A percentile compares a stretch with the other conserved stretches of the same genome.
phyloP scores from a whole-genome alignment of 2,329 filamentous ascomycete species.

The Trichoderma lentiforme region DNA sequence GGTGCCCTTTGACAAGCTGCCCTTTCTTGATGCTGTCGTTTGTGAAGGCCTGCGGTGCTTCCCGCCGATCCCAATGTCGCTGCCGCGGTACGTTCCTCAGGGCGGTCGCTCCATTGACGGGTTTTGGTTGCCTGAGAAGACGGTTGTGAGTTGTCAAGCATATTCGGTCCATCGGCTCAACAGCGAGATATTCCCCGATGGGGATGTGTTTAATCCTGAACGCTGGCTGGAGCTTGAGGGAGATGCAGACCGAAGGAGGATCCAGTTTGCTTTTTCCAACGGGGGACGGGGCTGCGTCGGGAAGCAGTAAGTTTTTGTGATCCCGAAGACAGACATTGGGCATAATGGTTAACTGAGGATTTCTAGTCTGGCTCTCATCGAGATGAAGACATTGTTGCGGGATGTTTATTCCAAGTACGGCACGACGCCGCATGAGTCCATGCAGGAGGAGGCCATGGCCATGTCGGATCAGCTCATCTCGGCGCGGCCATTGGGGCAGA shows the following conservation, averaged over 20 bases:
- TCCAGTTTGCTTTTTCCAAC: constrained; percentile 64
- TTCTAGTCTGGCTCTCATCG: constrained; percentile 54
- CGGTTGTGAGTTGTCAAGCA: constrained; percentile 59
- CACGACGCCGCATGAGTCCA: constrained; percentile 53
- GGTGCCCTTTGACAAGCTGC: constrained; percentile 46
- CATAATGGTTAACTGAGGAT: no score
- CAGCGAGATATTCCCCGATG: constrained; percentile 68
- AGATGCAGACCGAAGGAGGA: constrained; percentile 63
- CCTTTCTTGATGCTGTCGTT: constrained; percentile 61
- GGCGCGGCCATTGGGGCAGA: constrained; percentile 57
- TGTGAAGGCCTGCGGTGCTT: constrained; percentile 61
- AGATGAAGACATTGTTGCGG: constrained; percentile 65
- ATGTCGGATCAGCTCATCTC: constrained; percentile 68
- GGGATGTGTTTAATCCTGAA: constrained; percentile 74
- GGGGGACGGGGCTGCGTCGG: constrained; percentile 65
- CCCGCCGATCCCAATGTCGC: constrained; percentile 63
- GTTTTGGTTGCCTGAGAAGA: constrained; percentile 49
- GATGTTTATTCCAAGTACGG: constrained; percentile 58
- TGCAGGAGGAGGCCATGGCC: constrained; percentile 56
- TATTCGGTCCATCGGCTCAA: constrained; percentile 59
- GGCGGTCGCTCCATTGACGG: constrained; percentile 56
- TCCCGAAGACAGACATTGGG: no score
- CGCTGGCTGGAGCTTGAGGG: constrained; percentile 76
- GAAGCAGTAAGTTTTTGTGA: constrained; percentile 64
- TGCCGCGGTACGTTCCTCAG: constrained; percentile 56